Evolutionary conservation across 345 rosid species (phyloP), one percentile per base, ranked within the genome.

Genomic region (Tarenaya hassleriana): DNA sequence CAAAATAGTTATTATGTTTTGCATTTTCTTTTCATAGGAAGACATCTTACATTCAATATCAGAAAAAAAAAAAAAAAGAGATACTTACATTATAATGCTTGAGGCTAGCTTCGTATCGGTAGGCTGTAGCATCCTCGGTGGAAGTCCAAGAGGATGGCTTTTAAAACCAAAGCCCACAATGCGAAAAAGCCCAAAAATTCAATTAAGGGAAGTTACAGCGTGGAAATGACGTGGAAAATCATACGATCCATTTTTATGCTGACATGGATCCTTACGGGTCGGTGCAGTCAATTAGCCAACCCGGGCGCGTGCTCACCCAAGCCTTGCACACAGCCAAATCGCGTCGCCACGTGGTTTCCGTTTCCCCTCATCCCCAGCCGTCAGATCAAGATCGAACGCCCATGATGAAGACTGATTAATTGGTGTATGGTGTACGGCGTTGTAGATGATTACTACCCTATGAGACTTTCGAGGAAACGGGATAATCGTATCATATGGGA

Each of bases 321-420:
- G 62, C 47, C 2, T 42, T 64, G 51, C 82, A 66, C 69, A 69
- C 77, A 69, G 35, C 45, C 20, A 32, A 49, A 69, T 65, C 71
- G 73, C 74, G 82, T 53, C 41, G 46, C 59, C 77, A 63, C 79
- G 79, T 74, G 75, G 51, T 44, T 29, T 12, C 10, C 21, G 38
- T n/a, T 21, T 51, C 0, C n/a, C 12, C 5, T 12, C 18, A 6
- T 39, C 12, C 0, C 21, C 12, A 33, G 4, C 67, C 51, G 41
- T 50, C 46, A 0, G 60, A 68, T 56, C 0, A 11, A 6, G 3
- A 31, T 18, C 62, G 0, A 15, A 74, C 66, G 68, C 70, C 32
- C 4, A 8, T 0, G 2, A 43, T 38, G 1, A 34, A 3, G 43
- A 12, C 31, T 17, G 5, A 24, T 6, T 0, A 35, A 0, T 0